A percentile compares a stretch with the other conserved stretches of the same genome.
Evolutionary conservation across 495 filamentous ascomycete species (phyloP).

Genomic region (Umbilicaria muhlenbergii): DNA sequence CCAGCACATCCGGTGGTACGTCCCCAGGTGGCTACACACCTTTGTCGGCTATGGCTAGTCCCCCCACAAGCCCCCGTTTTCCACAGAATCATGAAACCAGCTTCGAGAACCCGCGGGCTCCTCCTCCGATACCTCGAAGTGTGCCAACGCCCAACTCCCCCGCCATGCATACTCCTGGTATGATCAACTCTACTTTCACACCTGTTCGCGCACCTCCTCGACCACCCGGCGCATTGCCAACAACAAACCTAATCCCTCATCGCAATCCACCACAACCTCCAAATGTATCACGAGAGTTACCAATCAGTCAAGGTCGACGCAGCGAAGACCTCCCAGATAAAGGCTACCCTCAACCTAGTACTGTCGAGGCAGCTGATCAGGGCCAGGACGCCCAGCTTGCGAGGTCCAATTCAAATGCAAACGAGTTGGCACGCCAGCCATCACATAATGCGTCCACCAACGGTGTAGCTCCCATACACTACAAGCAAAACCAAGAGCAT

Average conservation of each 20-base stretch:
- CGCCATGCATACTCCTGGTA: slow-evolving; percentile 22
- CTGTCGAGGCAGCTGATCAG: slow-evolving; percentile 2
- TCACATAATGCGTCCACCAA: slow-evolving; percentile 18
- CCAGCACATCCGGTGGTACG: slow-evolving; percentile 11
- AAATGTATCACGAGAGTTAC: slow-evolving; percentile 34
- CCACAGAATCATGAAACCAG: slow-evolving; percentile 81
- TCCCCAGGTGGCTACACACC: slow-evolving; percentile 28
- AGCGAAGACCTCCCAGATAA: slow-evolving; percentile 30
- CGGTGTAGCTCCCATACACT: slow-evolving; percentile 33
- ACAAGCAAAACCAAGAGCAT: slow-evolving; percentile 77
- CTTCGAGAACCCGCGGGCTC: slow-evolving; percentile 91
- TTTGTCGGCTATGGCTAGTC: slow-evolving; percentile 54
- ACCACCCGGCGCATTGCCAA: slow-evolving; percentile 49
- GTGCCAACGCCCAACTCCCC: slow-evolving; percentile 17
- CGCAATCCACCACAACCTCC: slow-evolving; percentile 30
- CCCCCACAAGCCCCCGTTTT: slow-evolving; percentile 82
- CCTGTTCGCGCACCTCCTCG: slow-evolving; percentile 33
- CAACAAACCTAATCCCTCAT: slow-evolving; percentile 33
- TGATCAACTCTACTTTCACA: slow-evolving; percentile 9
- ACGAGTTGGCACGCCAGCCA: slow-evolving; percentile 20
- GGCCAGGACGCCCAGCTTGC: slow-evolving; percentile 22
- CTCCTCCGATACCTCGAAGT: slow-evolving; percentile 71
- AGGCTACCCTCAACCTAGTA: slow-evolving; percentile 9
- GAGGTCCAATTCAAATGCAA: slow-evolving; percentile 25
- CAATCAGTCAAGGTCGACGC: slow-evolving; percentile 35